These are phyloP conservation scores for Haplosporangium gracile DNA, from an alignment of 192 early-diverging fungal species.

Conservation along the genomic window DNA sequence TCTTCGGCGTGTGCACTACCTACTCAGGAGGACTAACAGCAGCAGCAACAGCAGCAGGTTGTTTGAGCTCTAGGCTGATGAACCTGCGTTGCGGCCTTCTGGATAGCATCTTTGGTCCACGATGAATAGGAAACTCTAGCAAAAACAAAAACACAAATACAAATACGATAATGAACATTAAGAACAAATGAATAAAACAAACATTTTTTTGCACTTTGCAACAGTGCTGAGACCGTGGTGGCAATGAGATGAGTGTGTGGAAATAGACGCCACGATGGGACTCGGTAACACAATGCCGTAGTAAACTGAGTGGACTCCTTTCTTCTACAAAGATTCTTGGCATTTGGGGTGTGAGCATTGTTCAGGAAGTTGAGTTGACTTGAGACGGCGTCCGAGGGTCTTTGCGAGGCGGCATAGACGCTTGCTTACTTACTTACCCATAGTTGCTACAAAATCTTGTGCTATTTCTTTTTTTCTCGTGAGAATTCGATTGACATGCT, in stretches of 20 bases:
- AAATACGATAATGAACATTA: neutral
- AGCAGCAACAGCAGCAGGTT: neutral
- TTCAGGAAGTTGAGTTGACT: neutral
- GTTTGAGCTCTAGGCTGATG: neutral
- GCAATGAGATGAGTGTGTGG: too few species aligned
- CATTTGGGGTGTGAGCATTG: neutral
- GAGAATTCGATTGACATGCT: too few species aligned
- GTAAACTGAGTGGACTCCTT: neutral
- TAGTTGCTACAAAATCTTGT: neutral
- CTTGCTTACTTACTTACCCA: neutral
- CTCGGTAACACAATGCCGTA: neutral
- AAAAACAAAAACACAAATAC: neutral
- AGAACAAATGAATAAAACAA: neutral
- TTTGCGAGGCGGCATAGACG: neutral
- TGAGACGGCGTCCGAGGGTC: neutral
- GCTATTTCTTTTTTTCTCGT: too few species aligned
- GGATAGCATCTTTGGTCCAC: neutral
- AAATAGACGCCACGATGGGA: neutral
- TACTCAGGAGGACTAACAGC: neutral
- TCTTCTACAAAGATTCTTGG: neutral
- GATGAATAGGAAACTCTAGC: neutral
- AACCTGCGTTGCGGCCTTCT: neutral
- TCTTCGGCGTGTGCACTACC: neutral
- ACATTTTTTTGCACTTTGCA: neutral
- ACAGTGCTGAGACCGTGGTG: too few species aligned